Evolutionary conservation across 1,139 yeast species (phyloP).

Genomic region (Yamadazyma diospyri): DNA sequence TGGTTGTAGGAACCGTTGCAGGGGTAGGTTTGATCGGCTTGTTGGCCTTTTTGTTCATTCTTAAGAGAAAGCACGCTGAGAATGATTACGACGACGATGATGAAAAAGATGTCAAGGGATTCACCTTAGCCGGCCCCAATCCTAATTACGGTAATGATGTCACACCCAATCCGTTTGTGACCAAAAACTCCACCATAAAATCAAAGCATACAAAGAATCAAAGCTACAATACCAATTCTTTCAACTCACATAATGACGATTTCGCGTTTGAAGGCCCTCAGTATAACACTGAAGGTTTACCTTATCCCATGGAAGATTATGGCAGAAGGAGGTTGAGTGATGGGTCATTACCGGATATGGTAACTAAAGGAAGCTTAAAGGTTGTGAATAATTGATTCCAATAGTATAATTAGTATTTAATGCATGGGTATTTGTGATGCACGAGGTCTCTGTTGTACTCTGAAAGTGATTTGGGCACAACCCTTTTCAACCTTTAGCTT

Average conservation of each 20-base stretch:
- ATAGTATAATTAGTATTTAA: slow-evolving; percentile 12
- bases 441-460: too few relatives aligned
- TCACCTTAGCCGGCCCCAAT: slow-evolving; percentile 34
- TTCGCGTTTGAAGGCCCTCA: slow-evolving; percentile 19
- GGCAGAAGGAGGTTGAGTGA: slow-evolving; percentile 59
- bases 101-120: slow-evolving; percentile 17
- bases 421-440: slow-evolving; percentile 8
- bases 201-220: slow-evolving; percentile 15
- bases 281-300: slow-evolving; percentile 12
- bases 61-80: slow-evolving; percentile 33
- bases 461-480: too few relatives aligned
- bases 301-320: slow-evolving; percentile 25
- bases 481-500: too few relatives aligned
- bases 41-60: slow-evolving; percentile 39
- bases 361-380: slow-evolving; percentile 43
- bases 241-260: slow-evolving; percentile 23
- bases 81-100: slow-evolving; percentile 36
- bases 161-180: slow-evolving; percentile 21
- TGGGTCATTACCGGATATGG: slow-evolving; percentile 68
- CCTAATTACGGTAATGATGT: slow-evolving; percentile 9
- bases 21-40: slow-evolving; percentile 44
- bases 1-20: slow-evolving; percentile 59
- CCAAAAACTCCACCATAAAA: slow-evolving; percentile 15
- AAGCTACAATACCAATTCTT: slow-evolving; percentile 22
- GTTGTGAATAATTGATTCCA: slow-evolving; percentile 34